Base-by-base conservation (phyloP, 106 monocot species). In the Narthecium ossifragum region DNA sequence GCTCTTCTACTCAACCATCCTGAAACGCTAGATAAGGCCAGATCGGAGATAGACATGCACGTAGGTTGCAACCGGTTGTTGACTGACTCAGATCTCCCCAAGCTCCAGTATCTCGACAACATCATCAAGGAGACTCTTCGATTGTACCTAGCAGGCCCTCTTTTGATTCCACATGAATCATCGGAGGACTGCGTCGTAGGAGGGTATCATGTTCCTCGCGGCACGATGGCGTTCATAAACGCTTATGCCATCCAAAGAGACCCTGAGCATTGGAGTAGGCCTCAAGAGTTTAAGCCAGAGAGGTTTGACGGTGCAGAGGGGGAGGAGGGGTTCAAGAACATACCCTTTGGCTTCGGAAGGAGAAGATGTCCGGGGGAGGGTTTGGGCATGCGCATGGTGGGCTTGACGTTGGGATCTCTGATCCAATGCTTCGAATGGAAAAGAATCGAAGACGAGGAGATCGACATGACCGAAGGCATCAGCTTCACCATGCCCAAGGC, bases 401-500 rank as follows among this genome's bases (percentile, higher is more conserved):
- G 62, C 23, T 21, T 72, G 51, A 37, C 46, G 8, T 26, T 81
- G 24, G 80, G 70, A 2, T 15, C 71, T 3, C 4, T 81, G 51
- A 48, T 81, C 36, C 75, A 76, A 45, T 64, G 80, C 63, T 81
- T 81, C 31, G 75, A 81, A 8, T 81, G 80, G 80, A 62, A 49
- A 13, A 75, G 49, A n/a, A 34, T 70, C 3, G 62, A 62, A 6
- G 51, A 24, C 0, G 47, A 26, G 2, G 58, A 57, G 4, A 50
- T 75, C 12, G 80, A 81, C 43, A 62, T 81, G 71, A 25, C 15
- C 1, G 71, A 76, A 57, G 71, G 67, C 0, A 1, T 34, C 12
- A 71, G 80, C 1, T 34, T 81, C 9, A 59, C 80, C 5, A 46
- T 63, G 6, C 71, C 75, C 3, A 81, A 58, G 31, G 80, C 63